Evolutionary conservation across 2,329 filamentous ascomycete species (phyloP), one percentile per base, ranked within the genome.

Genomic region (Hypoxylon sp.): DNA sequence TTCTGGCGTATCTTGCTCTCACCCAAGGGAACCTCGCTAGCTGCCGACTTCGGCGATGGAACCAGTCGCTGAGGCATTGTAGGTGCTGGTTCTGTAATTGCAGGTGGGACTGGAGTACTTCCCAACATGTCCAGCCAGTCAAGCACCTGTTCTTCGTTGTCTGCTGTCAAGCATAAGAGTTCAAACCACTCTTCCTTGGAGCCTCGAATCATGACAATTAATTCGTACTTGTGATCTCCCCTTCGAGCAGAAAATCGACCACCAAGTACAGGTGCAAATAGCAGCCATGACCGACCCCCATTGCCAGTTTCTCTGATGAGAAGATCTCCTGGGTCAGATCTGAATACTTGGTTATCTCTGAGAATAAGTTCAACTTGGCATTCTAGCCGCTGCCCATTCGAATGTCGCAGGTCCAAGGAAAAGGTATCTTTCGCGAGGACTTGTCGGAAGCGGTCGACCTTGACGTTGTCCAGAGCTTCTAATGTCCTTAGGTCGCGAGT

Each of bases 401-500:
- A 97, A 77, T 99, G 96, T 52, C 87, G 85, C 12, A 99, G 80
- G 64, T 94, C 90, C 71, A 99, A 84, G 61, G 91, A 91, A 76
- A 99, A 99, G 71, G 91, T 89, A 77, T 99, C 96, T 73, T 97
- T 91, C 46, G 95, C 94, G 68, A 88, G 90, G 42, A 99, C 96
- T 73, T 94, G 93, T 58, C 93, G 89, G 38, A 82, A 85, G n/a
- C 87, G 84, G 74, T 97, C 90, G 58, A 98, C 89, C 44, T 81
- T 83, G 8, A 96, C 87, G 57, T 87, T 87, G 32, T 89, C 86
- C 33, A 93, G 83, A 1, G 91, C 86, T 11, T 87, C 88, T 57
- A 99, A 80, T 14, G 90, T 97, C 69, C 89, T 87, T 11, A 94
- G 85, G 77, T 97, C 92, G 69, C 94, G 88, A 48, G 90, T 89